phyloP scores from a whole-genome alignment of 2,329 filamentous ascomycete genomes.

The Fusarium miscanthi region DNA sequence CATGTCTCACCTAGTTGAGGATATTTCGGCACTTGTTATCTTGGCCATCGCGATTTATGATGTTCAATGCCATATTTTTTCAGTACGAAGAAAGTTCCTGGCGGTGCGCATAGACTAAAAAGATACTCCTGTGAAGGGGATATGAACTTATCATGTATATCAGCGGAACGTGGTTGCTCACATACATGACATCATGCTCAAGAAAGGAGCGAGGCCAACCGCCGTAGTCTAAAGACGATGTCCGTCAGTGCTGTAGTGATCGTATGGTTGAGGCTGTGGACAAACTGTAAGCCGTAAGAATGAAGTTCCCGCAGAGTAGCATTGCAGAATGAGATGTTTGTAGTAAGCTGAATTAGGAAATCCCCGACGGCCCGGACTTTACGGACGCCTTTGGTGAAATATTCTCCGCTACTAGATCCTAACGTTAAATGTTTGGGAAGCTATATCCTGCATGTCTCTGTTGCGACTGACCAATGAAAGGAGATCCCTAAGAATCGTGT shows the following conservation, averaged over 20 bases:
- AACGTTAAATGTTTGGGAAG: neutral
- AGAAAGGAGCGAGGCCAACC: too few species aligned
- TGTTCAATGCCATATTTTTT: too few species aligned
- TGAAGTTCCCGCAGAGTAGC: neutral
- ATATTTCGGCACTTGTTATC: neutral
- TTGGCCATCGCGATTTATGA: too few species aligned
- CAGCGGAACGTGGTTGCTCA: neutral
- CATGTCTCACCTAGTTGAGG: neutral
- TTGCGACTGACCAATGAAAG: neutral
- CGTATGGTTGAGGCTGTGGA: fast-evolving
- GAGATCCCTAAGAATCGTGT: neutral
- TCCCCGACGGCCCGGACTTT: neutral
- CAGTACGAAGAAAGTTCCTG: too few species aligned
- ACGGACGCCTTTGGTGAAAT: neutral
- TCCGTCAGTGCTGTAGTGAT: neutral
- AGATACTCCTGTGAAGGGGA: too few species aligned
- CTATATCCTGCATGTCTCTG: fast-evolving
- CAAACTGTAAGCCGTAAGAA: neutral
- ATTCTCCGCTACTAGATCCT: neutral
- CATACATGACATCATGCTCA: neutral
- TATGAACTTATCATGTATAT: too few species aligned
- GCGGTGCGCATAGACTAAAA: too few species aligned
- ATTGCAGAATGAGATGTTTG: neutral
- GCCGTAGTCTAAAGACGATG: fast-evolving
- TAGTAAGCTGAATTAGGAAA: neutral